Conservation (phyloP, 306 rosid species). For the Lathyrus aphaca region DNA sequence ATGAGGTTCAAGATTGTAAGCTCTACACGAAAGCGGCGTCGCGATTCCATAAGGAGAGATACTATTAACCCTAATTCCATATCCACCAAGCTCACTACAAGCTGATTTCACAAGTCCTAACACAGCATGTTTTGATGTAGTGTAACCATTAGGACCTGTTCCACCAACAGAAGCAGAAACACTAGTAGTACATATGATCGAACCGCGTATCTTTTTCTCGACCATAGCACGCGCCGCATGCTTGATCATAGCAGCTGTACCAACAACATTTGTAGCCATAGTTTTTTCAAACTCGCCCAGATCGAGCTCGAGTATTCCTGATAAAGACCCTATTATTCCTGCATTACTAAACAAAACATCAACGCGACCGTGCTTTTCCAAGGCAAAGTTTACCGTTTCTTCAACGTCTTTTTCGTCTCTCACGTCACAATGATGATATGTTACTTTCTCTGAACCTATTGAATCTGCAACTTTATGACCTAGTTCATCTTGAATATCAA, state of each 20-base stretch:
- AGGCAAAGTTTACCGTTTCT: conserved; percentile 51
- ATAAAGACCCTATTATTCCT: conserved; percentile 64
- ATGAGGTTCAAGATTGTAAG: conserved; percentile 50
- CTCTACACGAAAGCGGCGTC: conserved; percentile 68
- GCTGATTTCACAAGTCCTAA: conserved; percentile 68
- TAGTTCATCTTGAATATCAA: conserved; percentile 78
- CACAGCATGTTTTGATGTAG: conserved; percentile 72
- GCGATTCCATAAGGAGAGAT: conserved; percentile 88
- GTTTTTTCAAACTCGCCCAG: conserved; percentile 59
- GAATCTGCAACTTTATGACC: conserved; percentile 59
- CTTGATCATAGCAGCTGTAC: conserved; percentile 68
- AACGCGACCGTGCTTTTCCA: conserved; percentile 65
- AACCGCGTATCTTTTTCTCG: conserved; percentile 49
- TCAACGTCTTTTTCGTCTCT: conserved; percentile 74
- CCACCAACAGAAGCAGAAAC: conserved; percentile 72
- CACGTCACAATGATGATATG: conserved; percentile 79
- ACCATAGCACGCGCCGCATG: conserved; percentile 82
- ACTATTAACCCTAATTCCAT: conserved; percentile 82
- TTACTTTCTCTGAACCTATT: conserved; percentile 52
- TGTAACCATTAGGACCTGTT: conserved; percentile 65
- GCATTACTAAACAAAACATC: conserved; percentile 87
- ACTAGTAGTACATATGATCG: conserved; percentile 83
- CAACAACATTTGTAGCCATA: conserved; percentile 71
- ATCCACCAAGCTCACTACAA: conserved; percentile 73
- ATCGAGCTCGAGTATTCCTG: conserved; percentile 72